A percentile compares a stretch with the other conserved stretches of the same genome.
These are phyloP conservation scores for Ogataea minuta DNA, from an alignment of 805 yeast species.

Conservation along the genomic window DNA sequence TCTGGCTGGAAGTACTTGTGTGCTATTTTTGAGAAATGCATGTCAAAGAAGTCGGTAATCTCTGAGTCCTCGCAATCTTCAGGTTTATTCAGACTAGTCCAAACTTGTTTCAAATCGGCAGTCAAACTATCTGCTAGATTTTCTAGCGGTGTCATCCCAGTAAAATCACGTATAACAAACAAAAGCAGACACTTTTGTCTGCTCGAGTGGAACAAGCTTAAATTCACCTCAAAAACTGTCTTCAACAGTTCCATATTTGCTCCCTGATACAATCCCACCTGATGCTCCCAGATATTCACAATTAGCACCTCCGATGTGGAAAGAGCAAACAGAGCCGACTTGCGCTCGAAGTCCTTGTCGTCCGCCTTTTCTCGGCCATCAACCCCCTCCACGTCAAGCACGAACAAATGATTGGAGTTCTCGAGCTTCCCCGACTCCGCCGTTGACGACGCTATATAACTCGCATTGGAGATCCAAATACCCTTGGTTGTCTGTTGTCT, in stretches of 20 bases:
- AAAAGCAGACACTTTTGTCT: slow-evolving; percentile 59
- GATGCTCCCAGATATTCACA: slow-evolving; percentile 95
- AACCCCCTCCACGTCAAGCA: slow-evolving; percentile 98
- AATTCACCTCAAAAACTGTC: slow-evolving; percentile 94
- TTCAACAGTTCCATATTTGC: slow-evolving; percentile 94
- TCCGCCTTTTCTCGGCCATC: slow-evolving; percentile 98
- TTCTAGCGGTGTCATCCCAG: slow-evolving; percentile 80
- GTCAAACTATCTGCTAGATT: slow-evolving; percentile 67
- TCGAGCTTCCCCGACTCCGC: slow-evolving; percentile 13
- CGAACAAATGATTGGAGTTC: slow-evolving; percentile 48
- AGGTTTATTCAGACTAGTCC: slow-evolving; percentile 79
- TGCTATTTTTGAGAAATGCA: slow-evolving; percentile 75
- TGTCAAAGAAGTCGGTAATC: slow-evolving; percentile 78
- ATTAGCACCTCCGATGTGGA: slow-evolving; percentile 88
- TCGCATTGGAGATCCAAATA: slow-evolving; percentile 68
- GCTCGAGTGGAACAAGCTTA: slow-evolving; percentile 73
- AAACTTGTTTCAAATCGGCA: slow-evolving; percentile 70
- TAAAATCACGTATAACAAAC: slow-evolving; percentile 90
- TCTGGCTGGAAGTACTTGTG: slow-evolving; percentile 84
- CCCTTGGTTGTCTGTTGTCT: slow-evolving; percentile 93
- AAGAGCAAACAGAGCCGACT: slow-evolving; percentile 91
- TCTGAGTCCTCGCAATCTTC: slow-evolving; percentile 50
- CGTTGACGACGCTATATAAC: slow-evolving; percentile 32
- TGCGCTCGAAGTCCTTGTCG: slow-evolving; percentile 96
- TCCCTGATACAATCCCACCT: slow-evolving; percentile 95